Evolutionary conservation across 106 monocot genomes (phyloP).

Genomic region (Cymbidium sinense): DNA sequence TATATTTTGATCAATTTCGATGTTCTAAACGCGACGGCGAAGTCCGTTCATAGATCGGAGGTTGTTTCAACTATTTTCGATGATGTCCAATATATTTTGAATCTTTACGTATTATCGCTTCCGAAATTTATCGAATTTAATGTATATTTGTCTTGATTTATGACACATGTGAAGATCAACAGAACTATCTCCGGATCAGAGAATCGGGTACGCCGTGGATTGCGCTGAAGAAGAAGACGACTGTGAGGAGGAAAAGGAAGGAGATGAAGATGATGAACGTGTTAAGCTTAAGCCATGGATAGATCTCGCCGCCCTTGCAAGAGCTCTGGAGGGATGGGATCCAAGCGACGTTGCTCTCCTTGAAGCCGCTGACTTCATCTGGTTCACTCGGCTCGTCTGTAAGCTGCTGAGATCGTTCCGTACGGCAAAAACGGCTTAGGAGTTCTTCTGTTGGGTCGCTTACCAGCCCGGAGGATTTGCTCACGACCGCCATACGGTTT

Average conservation of each 20-base stretch:
- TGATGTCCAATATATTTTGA: too few species aligned
- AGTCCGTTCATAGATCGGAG: too few species aligned
- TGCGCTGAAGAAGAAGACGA: constrained; percentile 10
- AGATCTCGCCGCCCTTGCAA: constrained; percentile 56
- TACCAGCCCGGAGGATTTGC: constrained; percentile 55
- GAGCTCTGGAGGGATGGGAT: constrained; percentile 70
- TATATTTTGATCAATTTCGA: too few species aligned
- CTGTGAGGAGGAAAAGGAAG: constrained; percentile 20
- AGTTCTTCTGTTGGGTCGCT: constrained; percentile 88
- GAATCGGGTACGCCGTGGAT: constrained; percentile 46
- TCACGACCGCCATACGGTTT: constrained; percentile 57
- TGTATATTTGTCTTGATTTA: too few species aligned
- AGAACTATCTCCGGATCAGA: constrained; percentile 38
- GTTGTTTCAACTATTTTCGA: too few species aligned
- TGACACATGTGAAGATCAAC: too few species aligned
- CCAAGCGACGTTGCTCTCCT: constrained; percentile 42
- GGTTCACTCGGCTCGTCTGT: constrained; percentile 81
- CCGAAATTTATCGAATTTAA: too few species aligned
- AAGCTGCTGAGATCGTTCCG: constrained; percentile 78
- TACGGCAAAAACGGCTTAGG: constrained; percentile 71
- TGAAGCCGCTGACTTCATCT: constrained; percentile 51
- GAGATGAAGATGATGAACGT: neutral
- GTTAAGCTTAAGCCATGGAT: constrained; percentile 67
- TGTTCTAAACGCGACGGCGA: too few species aligned
- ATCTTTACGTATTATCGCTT: too few species aligned